Percentiles rank a stretch among this genome's conserved stretches.
These are phyloP conservation scores for Polygonum maritimum DNA, from an alignment of 148 eudicot species.

Conservation along the genomic window DNA sequence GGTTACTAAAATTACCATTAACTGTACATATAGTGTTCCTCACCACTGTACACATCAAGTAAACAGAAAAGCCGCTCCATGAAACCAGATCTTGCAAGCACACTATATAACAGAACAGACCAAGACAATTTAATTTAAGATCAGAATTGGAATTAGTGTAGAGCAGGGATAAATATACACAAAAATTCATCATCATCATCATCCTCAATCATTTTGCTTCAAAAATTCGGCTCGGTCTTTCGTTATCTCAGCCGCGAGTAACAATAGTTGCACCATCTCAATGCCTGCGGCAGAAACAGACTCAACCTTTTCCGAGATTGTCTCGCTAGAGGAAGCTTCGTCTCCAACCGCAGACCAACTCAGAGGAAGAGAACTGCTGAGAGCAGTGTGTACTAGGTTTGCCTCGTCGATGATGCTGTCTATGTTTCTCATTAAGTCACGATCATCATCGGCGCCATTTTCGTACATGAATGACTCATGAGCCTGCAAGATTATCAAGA, in stretches of 20 bases:
- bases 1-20: not conserved
- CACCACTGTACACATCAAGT: not conserved
- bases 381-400: constrained; percentile 63
- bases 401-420: constrained; percentile 66
- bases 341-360: constrained; percentile 72
- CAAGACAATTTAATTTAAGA: not conserved
- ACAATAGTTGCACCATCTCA: constrained; percentile 83
- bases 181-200: not conserved
- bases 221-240: constrained; percentile 19
- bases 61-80: not conserved
- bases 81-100: constrained; percentile 3
- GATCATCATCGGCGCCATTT: constrained; percentile 8
- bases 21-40: not conserved
- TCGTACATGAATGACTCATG: constrained; percentile 31
- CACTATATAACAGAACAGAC: not conserved
- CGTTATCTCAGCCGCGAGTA: constrained; percentile 55
- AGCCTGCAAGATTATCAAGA: constrained; percentile 27
- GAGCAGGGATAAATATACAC: not conserved
- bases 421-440: constrained; percentile 21
- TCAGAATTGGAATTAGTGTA: not conserved
- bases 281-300: constrained; percentile 79
- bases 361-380: constrained; percentile 80
- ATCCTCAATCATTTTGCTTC: not conserved
- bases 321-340: constrained; percentile 19
- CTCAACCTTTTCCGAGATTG: constrained; percentile 24